Base-by-base conservation (phyloP, 768 basidiomycete species). In the Trametes punicea region DNA sequence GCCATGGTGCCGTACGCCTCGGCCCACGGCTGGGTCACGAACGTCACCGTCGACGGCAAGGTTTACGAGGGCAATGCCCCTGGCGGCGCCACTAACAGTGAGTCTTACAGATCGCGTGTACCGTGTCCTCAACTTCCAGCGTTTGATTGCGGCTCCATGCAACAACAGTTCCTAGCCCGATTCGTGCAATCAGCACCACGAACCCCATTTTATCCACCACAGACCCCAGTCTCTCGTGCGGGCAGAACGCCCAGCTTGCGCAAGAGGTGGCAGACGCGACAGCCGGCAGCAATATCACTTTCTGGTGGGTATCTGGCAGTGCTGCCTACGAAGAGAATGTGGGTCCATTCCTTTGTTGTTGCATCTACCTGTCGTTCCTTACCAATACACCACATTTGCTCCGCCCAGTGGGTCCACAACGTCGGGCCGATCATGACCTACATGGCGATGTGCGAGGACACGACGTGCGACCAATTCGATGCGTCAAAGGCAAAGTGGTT, bases 401-500 rank as follows among this genome's bases (percentile, higher is more conserved):
- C 30, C 6, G 13, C 15, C 3, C 53, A 76, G 71, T 80, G 78
- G 81, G 73, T 74, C 1, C 81, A 88, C 60, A 70, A 83, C 50
- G 81, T 72, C 18, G 89, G 88, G 3, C 88, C 89, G 3, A 72
- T 89, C 71, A 71, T 88, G 70, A 88, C 85, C 29, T 91, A 90
- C 65, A 77, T 91, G 78, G 78, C 86, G 1, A 69, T 72, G 25
- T 91, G 89, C 63, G 80, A 45, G 16, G 69, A 72, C 36, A 74
- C 75, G 0, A 71, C 80, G 1, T 90, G 89, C 68, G 77, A 78
- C 63, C 69, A 81, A 63, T 87, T 85, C 68, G 73, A 87, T 61
- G 66, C 81, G 4, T 73, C 79, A 7, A 64, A 74, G 5, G 84
- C 84, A 15, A 73, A 80, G 65, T 91, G 85, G 85, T 88, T 90